Conservation (phyloP, 495 filamentous ascomycete genomes). For the Neurospora terricola region DNA sequence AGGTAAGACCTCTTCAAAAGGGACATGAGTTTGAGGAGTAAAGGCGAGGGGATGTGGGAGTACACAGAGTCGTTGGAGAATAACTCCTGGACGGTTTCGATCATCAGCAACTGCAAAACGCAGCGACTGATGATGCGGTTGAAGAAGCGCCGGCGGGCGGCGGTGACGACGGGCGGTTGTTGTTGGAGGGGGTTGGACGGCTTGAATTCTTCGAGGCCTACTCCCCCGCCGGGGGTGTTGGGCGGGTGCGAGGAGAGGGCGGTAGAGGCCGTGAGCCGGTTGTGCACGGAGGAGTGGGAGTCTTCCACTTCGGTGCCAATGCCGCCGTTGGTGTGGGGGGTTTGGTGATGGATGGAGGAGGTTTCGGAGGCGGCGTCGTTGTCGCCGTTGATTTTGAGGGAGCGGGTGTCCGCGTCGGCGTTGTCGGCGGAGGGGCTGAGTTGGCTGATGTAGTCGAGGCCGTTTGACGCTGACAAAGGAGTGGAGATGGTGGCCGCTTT, state of each 20-base stretch:
- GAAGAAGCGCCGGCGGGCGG: slow-evolving; percentile 90
- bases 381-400: slow-evolving; percentile 54
- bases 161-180: slow-evolving; percentile 84
- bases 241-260: slow-evolving; percentile 14
- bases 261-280: slow-evolving; percentile 10
- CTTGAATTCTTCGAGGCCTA: slow-evolving; percentile 79
- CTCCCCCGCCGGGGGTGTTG: slow-evolving; percentile 4
- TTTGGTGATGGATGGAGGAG: slow-evolving; percentile 11
- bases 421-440: slow-evolving; percentile 31
- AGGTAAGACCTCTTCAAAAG: slow-evolving; percentile 89
- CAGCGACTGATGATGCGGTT: slow-evolving; percentile 99
- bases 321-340: slow-evolving; percentile 22
- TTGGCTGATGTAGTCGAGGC: slow-evolving; percentile 31
- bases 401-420: slow-evolving; percentile 38
- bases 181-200: slow-evolving; percentile 64
- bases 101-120: slow-evolving; percentile 95
- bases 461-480: slow-evolving; percentile 32
- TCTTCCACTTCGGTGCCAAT: slow-evolving; percentile 15
- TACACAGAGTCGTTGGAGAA: slow-evolving; percentile 98
- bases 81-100: slow-evolving; percentile 96
- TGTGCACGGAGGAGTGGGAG: slow-evolving; percentile 1
- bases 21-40: slow-evolving; percentile 86
- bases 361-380: slow-evolving; percentile 18
- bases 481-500: slow-evolving; percentile 60
- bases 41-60: slow-evolving; percentile 75